Conservation (phyloP, 805 yeast species). For the Kodamaea restingae region DNA sequence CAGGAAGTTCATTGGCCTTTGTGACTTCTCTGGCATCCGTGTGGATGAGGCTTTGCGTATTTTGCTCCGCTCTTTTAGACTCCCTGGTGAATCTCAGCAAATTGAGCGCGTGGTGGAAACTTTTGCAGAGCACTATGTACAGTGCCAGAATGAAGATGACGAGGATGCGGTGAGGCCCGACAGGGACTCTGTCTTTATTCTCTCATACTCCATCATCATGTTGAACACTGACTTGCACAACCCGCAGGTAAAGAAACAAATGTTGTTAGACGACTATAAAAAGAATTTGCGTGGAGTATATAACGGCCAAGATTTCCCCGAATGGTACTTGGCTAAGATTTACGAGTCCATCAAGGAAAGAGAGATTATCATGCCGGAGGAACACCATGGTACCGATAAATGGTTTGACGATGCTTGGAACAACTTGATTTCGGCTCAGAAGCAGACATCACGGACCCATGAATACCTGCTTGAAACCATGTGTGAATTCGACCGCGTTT, state of each 20-base stretch:
- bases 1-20: conserved; percentile 57
- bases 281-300: conserved; percentile 78
- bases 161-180: conserved; percentile 60
- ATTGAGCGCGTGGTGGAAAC: conserved; percentile 88
- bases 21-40: conserved; percentile 73
- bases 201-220: conserved; percentile 90
- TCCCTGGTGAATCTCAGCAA: conserved; percentile 97
- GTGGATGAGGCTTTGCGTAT: conserved; percentile 92
- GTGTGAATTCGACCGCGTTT: conserved; percentile 63
- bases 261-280: conserved; percentile 81
- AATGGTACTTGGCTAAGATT: conserved; percentile 78
- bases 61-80: conserved; percentile 74
- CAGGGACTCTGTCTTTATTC: conserved; percentile 80
- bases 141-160: conserved; percentile 42
- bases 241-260: conserved; percentile 87
- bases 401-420: conserved; percentile 90
- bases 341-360: conserved; percentile 75
- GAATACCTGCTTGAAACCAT: conserved; percentile 22
- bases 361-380: conserved; percentile 97
- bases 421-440: conserved; percentile 54
- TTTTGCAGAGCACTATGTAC: conserved; percentile 77
- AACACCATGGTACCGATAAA: conserved; percentile 87
- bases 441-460: conserved; percentile 22
- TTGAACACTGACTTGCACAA: conserved; percentile 91
- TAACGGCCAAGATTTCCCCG: conserved; percentile 72